Conservation (phyloP, 2,329 filamentous ascomycete species). For the Sphaerulina populicola region DNA sequence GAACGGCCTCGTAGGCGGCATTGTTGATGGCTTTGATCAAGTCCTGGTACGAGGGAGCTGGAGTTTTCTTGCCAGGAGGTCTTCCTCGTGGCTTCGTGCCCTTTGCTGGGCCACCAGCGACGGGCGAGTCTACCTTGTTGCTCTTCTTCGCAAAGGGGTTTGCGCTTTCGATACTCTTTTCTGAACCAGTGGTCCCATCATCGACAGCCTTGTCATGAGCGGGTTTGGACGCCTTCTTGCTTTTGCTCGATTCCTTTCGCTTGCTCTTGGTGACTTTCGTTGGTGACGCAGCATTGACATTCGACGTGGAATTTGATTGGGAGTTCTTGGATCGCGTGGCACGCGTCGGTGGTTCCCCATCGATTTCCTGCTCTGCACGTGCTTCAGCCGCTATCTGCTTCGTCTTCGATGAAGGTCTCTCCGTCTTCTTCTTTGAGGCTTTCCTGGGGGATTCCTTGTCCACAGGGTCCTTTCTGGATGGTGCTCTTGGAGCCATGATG, state of each 20-base stretch:
- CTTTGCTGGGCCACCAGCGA: no score
- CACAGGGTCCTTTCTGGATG: neutral
- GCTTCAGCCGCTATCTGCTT: conserved; percentile 7
- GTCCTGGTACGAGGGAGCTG: neutral
- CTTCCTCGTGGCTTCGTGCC: no score
- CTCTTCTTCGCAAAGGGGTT: no score
- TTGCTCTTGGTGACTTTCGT: conserved; percentile 4
- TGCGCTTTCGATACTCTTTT: no score
- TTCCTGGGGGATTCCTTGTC: conserved; percentile 7
- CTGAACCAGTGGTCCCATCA: no score
- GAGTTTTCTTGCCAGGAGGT: neutral
- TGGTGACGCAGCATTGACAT: neutral
- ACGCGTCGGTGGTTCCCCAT: neutral
- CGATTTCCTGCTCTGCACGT: neutral
- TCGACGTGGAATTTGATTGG: conserved; percentile 2
- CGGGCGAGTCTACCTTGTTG: no score
- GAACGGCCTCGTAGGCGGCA: neutral
- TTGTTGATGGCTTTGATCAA: neutral
- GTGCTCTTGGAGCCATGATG: neutral
- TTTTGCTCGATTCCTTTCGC: neutral
- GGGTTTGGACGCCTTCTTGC: neutral
- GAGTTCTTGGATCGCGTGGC: neutral
- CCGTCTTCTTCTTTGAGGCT: conserved; percentile 4
- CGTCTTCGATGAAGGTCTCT: conserved; percentile 1
- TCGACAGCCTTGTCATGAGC: neutral